phyloP scores from a whole-genome alignment of 441 rosid genomes.

The Euphorbia corollata region DNA sequence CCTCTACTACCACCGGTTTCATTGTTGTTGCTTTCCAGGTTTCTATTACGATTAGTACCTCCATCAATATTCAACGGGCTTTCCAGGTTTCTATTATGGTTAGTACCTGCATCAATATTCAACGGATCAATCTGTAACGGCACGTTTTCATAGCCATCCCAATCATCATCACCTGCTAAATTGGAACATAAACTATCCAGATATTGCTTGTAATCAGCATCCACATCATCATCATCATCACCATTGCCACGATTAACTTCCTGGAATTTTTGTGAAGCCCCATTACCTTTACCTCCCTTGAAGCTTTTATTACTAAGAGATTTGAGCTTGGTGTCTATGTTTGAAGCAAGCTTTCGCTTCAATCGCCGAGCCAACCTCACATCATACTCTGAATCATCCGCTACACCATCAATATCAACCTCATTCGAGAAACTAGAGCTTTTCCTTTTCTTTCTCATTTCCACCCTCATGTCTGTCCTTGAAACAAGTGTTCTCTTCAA shows the following conservation, averaged over 20 bases:
- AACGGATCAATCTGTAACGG: neutral
- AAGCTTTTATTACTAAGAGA: neutral
- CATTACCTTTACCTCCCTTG: neutral
- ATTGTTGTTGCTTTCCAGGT: neutral
- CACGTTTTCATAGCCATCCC: neutral
- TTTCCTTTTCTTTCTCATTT: constrained; percentile 1
- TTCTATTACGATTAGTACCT: neutral
- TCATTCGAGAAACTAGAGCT: neutral
- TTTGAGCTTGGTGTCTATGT: neutral
- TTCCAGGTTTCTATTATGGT: neutral
- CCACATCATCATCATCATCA: neutral
- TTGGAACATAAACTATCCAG: neutral
- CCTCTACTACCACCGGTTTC: neutral
- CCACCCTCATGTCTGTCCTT: neutral
- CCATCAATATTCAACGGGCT: neutral
- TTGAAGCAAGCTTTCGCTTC: neutral
- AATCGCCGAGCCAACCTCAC: neutral
- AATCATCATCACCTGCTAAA: neutral
- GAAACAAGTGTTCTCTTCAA: neutral
- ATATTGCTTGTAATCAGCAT: neutral
- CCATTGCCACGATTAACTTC: neutral
- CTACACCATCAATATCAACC: neutral
- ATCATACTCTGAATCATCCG: constrained; percentile 2
- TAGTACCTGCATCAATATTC: neutral
- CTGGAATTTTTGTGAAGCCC: neutral